phyloP scores from a whole-genome alignment of 768 basidiomycete species.

The Rhodocollybia butyracea region DNA sequence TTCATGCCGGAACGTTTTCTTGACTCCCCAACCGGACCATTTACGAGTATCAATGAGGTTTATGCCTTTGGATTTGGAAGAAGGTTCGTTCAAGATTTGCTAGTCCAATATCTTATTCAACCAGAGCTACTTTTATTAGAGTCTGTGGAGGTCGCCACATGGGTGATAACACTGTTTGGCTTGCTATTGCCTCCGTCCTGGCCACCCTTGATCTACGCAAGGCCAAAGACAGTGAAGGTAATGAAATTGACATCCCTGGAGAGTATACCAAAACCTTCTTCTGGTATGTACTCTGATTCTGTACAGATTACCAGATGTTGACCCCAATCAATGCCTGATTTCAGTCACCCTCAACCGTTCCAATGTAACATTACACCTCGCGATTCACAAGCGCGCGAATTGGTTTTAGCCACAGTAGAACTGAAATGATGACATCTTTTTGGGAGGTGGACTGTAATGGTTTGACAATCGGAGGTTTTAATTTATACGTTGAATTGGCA shows the following conservation, averaged over 20 bases:
- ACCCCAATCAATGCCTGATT: not conserved
- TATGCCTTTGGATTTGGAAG: conserved; percentile 5
- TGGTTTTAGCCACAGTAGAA: not conserved
- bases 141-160: conserved; percentile 35
- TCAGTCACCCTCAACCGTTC: not conserved
- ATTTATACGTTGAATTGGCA: too few species aligned
- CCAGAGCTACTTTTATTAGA: conserved; percentile 6
- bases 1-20: conserved; percentile 14
- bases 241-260: not conserved
- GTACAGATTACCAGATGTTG: not conserved
- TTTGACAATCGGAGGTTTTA: too few species aligned
- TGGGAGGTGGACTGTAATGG: too few species aligned
- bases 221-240: conserved; percentile 17
- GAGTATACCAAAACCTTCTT: not conserved
- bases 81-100: not conserved
- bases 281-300: not conserved
- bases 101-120: not conserved
- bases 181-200: conserved; percentile 27
- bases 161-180: conserved; percentile 29
- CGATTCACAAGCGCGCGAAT: not conserved
- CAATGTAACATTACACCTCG: not conserved
- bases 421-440: too few species aligned
- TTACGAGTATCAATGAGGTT: not conserved
- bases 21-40: not conserved
- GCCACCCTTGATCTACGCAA: conserved; percentile 27